Conservation (phyloP, 2,329 filamentous ascomycete species). For the Chaetomium sp. region DNA sequence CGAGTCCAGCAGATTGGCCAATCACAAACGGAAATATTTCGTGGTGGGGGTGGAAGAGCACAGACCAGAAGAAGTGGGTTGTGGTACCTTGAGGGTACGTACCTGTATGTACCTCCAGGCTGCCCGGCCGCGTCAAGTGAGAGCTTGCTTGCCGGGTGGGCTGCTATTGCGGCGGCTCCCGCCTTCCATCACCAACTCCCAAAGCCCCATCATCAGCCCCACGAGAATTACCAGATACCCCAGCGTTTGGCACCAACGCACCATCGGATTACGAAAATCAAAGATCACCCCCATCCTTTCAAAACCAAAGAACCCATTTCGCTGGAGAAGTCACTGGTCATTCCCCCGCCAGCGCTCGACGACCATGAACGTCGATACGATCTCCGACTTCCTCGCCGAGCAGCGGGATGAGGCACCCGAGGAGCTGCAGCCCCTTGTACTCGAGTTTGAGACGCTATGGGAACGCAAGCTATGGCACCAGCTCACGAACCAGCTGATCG, state of each 20-base stretch:
- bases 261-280: not conserved
- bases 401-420: constrained; percentile 83
- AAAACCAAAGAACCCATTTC: too few species aligned
- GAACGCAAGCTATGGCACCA: constrained; percentile 99
- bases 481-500: constrained; percentile 79
- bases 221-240: constrained; percentile 2
- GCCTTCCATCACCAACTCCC: constrained; percentile 15
- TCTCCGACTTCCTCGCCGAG: constrained; percentile 85
- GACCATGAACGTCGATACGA: constrained; percentile 75
- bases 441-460: constrained; percentile 94
- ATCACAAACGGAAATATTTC: constrained; percentile 10
- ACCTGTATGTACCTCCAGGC: constrained; percentile 27
- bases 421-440: constrained; percentile 78
- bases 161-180: not conserved
- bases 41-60: not conserved
- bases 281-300: not conserved
- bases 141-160: not conserved
- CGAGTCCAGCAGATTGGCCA: constrained; percentile 10
- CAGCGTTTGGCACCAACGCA: not conserved
- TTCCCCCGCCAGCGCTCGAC: not conserved
- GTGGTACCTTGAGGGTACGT: constrained; percentile 12
- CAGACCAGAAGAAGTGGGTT: not conserved
- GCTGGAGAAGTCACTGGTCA: not conserved
- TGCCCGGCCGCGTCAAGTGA: constrained; percentile 37
- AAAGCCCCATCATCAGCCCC: constrained; percentile 8